A percentile compares a stretch with the other conserved stretches of the same genome.
Evolutionary conservation across 2,329 filamentous ascomycete species (phyloP).

Genomic region (Aspergillus ibericus): DNA sequence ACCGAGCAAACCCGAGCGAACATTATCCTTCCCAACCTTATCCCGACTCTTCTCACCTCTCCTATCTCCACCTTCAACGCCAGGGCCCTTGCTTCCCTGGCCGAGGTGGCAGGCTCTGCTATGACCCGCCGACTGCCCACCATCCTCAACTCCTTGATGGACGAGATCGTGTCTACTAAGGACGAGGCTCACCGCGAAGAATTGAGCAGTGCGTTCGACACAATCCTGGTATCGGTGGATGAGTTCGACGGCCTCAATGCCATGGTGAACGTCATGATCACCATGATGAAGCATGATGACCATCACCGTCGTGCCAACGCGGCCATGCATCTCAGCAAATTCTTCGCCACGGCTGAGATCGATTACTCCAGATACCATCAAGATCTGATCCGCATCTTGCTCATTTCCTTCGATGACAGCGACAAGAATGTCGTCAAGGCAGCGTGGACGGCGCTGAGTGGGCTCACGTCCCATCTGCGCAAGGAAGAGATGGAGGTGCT

Average conservation of each 20-base stretch:
- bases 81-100: conserved; percentile 85
- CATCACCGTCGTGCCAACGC: conserved; percentile 78
- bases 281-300: conserved; percentile 88
- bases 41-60: conserved; percentile 85
- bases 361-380: conserved; percentile 97
- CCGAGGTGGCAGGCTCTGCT: conserved; percentile 82
- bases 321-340: conserved; percentile 76
- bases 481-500: conserved; percentile 99
- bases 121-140: conserved; percentile 88
- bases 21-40: conserved; percentile 92
- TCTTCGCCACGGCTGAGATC: conserved; percentile 76
- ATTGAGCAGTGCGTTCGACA: conserved; percentile 78
- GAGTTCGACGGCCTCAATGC: conserved; percentile 95
- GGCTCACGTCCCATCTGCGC: conserved; percentile 82
- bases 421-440: conserved; percentile 84
- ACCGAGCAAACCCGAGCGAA: conserved; percentile 93
- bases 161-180: conserved; percentile 74
- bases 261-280: conserved; percentile 88
- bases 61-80: conserved; percentile 96
- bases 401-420: conserved; percentile 88
- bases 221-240: conserved; percentile 87
- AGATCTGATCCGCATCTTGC: conserved; percentile 84
- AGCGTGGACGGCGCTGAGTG: conserved; percentile 81
- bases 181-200: conserved; percentile 74
- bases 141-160: conserved; percentile 92